Conservation (phyloP, 2,329 filamentous ascomycete species). For the Nigrospora osmanthi region DNA sequence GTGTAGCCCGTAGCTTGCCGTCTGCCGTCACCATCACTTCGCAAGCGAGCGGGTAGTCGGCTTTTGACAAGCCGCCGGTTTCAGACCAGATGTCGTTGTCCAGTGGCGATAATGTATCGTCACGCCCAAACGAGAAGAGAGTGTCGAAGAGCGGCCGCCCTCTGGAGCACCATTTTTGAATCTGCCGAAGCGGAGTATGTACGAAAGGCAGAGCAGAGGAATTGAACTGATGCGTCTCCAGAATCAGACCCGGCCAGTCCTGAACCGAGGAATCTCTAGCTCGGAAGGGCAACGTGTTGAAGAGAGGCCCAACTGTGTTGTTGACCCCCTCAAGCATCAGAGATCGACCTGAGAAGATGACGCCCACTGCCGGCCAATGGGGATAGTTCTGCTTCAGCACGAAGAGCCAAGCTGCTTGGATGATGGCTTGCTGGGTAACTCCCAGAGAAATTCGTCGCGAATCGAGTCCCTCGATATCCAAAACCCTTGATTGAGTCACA, state of each 20-base stretch:
- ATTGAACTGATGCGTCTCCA: slow-evolving; percentile 63
- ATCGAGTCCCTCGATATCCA: slow-evolving; percentile 39
- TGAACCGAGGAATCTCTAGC: slow-evolving; percentile 32
- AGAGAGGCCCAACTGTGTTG: slow-evolving; percentile 69
- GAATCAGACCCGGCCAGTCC: slow-evolving; percentile 54
- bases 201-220: slow-evolving; percentile 62
- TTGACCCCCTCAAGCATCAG: slow-evolving; percentile 61
- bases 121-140: slow-evolving; percentile 73
- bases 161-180: slow-evolving; percentile 68
- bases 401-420: slow-evolving; percentile 68
- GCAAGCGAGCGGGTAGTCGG: slow-evolving; percentile 71
- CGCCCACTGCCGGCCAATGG: slow-evolving; percentile 51
- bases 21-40: slow-evolving; percentile 54
- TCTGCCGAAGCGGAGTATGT: slow-evolving; percentile 68
- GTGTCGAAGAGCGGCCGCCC: slow-evolving; percentile 64
- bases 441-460: slow-evolving; percentile 48
- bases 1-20: slow-evolving; percentile 42
- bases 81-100: too few species aligned
- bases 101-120: slow-evolving; percentile 13
- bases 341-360: slow-evolving; percentile 72
- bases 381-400: slow-evolving; percentile 47
- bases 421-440: slow-evolving; percentile 70
- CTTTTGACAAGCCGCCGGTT: slow-evolving; percentile 22
- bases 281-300: slow-evolving; percentile 80
- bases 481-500: slow-evolving; percentile 13